Conservation (phyloP, 768 basidiomycete genomes). For the Mycena venus region DNA sequence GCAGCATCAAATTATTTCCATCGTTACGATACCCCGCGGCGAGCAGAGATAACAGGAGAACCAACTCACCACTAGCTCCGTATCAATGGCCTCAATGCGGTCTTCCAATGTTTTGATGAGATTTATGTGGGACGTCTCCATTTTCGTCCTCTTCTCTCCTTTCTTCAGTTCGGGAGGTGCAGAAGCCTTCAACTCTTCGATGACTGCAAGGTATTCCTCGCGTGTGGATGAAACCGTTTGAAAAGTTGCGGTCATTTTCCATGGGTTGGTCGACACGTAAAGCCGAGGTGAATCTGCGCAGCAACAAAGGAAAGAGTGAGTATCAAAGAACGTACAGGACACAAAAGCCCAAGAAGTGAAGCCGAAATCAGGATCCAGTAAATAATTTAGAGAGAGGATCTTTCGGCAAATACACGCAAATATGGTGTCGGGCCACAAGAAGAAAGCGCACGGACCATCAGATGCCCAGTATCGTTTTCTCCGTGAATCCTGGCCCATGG, state of each 20-base stretch:
- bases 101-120: slow-evolving; percentile 74
- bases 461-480: slow-evolving; percentile 89
- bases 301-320: slow-evolving; percentile 41
- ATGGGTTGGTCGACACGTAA: slow-evolving; percentile 89
- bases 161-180: slow-evolving; percentile 60
- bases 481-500: slow-evolving; percentile 82
- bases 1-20: slow-evolving; percentile 13
- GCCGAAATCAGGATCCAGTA: slow-evolving; percentile 56
- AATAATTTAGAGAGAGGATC: slow-evolving; percentile 50
- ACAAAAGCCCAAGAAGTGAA: slow-evolving; percentile 46
- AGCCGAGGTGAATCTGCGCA: slow-evolving; percentile 84
- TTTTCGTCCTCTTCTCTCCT: slow-evolving; percentile 65
- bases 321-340: slow-evolving; percentile 41
- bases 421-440: slow-evolving; percentile 54
- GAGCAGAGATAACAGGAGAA: background rate
- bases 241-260: slow-evolving; percentile 88
- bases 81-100: slow-evolving; percentile 75
- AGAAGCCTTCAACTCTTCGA: slow-evolving; percentile 71
- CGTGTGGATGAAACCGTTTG: slow-evolving; percentile 77
- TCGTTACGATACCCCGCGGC: background rate
- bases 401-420: slow-evolving; percentile 82
- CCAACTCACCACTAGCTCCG: slow-evolving; percentile 77
- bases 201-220: slow-evolving; percentile 77
- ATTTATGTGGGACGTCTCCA: slow-evolving; percentile 71
- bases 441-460: slow-evolving; percentile 84